Evolutionary conservation across 805 yeast genomes (phyloP), one percentile per base, ranked within the genome.

Genomic region (Suhomyces xylopsoci): DNA sequence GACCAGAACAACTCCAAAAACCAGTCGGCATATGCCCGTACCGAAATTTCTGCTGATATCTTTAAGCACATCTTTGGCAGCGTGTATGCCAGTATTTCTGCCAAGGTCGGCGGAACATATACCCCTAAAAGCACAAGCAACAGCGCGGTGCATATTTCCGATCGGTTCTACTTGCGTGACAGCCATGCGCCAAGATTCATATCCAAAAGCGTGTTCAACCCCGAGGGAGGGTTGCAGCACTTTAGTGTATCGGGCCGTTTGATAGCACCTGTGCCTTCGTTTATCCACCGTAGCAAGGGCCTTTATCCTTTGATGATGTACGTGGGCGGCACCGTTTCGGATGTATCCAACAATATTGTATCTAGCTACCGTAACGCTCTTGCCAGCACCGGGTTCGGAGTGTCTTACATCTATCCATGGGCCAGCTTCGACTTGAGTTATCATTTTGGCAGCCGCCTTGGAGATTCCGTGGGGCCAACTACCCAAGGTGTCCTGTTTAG

Each of bases 91-190:
- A 80, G 80, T 47, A 57, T 80, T 1, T 70, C 81, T 1, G 61
- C 77, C 4, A 79, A 78, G 45, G 71, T 80, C 40, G 97, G 96
- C 4, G 74, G 76, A 51, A 71, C 89, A 26, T 69, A 73, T 52
- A 73, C 81, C 51, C 63, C 78, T 17, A 55, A 61, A 19, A 46
- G 58, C 5, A 34, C 56, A 14, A 49, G 55, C 10, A 12, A 41
- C 9, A 51, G 53, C 20, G 57, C 70, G 51, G 69, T 88, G 1
- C 92, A 88, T 61, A 63, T 85, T 28, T 79, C 85, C 63, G 99
- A 93, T 67, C 80, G 88, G 57, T 93, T 92, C 65, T 89, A 85
- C 62, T 74, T 88, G 45, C 96, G 97, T 15, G 97, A 97, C 0
- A 81, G 84, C 12, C 79, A 83, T 51, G 87, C 85, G 50, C 82